Base-by-base conservation (phyloP, 257 asterid genomes). In the Solanum raphanifolium region DNA sequence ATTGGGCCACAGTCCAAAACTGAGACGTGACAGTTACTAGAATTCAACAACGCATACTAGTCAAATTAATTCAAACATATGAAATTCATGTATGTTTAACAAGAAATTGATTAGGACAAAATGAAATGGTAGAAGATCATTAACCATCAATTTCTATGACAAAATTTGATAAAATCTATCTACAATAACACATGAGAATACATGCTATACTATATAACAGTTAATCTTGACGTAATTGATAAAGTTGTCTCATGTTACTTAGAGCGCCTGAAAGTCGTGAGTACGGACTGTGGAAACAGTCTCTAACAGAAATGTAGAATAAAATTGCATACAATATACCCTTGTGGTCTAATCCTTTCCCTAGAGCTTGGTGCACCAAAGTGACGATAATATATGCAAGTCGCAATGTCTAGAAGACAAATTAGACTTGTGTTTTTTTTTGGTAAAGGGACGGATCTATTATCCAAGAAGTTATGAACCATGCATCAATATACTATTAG, bases 241-340 rank as follows among this genome's bases (percentile, higher is more conserved):
- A 27, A 68, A 68, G 3, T 68, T 27, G 1, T 65, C 2, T 2
- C 18, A 65, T 2, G 18, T 25, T 12, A 25, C 9, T 52, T 52
- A 6, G 0, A n/a, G 1, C 6, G 5, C 1, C 2, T 13, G 73
- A 7, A 66, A 3, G 21, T 68, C 36, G 1, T 0, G 2, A 29
- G 11, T 68, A 13, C 2, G 10, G 0, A 0, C 10, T 0, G 0
- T 27, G 74, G 0, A 68, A 27, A 29, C 0, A 68, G 2, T 6
- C 1, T 66, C 35, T 27, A 6, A 8, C 2, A 68, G 3, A 68
- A 27, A 68, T 2, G 35, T 3, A 68, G 1, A 3, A 7, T 27
- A 68, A 68, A 1, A 0, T 3, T 27, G 11, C 35, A 13, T 68
- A 68, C 4, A 13, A 27, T 60, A 52, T 0, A 52, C 4, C 9